These are phyloP conservation scores for Crithidia sp. DNA, from an alignment of 208 protist genomes.

Conservation along the genomic window DNA sequence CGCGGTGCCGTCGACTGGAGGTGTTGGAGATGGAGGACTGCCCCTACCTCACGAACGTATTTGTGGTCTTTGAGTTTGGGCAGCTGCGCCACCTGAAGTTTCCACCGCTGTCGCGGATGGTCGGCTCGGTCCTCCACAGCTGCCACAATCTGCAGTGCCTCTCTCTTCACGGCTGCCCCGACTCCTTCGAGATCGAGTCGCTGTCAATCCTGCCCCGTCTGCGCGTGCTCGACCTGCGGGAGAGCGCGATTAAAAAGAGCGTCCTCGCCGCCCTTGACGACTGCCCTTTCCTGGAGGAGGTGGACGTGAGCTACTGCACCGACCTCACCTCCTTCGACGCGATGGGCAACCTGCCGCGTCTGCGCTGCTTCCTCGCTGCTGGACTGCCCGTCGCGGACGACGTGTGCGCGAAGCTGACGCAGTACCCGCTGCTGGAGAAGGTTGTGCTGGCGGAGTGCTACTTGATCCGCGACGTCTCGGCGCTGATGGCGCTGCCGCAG, in stretches of 20 bases:
- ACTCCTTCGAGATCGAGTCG: slow-evolving; percentile 30
- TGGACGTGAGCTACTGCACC: slow-evolving; percentile 29
- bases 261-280: slow-evolving; percentile 19
- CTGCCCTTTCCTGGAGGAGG: slow-evolving; percentile 30
- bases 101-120: slow-evolving; percentile 35
- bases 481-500: slow-evolving; percentile 21
- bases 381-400: slow-evolving; percentile 32
- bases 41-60: slow-evolving; percentile 39
- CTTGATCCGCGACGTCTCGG: slow-evolving; percentile 27
- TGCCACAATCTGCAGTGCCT: slow-evolving; percentile 44
- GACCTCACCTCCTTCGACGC: slow-evolving; percentile 20
- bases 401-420: slow-evolving; percentile 15
- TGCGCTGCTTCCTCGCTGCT: slow-evolving; percentile 29
- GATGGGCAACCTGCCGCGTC: slow-evolving; percentile 28
- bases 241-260: slow-evolving; percentile 27
- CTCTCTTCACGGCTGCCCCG: slow-evolving; percentile 37
- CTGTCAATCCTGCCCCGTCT: slow-evolving; percentile 26
- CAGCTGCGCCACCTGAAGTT: slow-evolving; percentile 36
- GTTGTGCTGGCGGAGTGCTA: slow-evolving; percentile 31
- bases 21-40: slow-evolving; percentile 50
- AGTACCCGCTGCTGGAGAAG: slow-evolving; percentile 32
- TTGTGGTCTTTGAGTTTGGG: slow-evolving; percentile 39
- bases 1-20: slow-evolving; percentile 43
- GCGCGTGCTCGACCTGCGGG: slow-evolving; percentile 34
- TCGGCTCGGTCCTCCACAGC: slow-evolving; percentile 40